These are phyloP conservation scores for Telfairia occidentalis DNA, from an alignment of 331 rosid genomes.

Conservation along the genomic window DNA sequence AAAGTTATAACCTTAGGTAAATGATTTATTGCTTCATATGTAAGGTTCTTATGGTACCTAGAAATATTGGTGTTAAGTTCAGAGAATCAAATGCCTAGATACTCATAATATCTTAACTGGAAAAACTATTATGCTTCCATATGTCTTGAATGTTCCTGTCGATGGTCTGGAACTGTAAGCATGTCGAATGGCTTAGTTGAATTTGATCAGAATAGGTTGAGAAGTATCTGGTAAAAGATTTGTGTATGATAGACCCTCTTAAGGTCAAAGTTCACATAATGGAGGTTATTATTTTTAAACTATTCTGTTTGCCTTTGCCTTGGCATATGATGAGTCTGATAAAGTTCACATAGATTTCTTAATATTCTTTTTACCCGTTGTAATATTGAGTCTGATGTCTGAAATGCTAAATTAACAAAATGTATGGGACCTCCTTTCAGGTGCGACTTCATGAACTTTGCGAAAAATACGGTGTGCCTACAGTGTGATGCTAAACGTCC, in stretches of 20 bases:
- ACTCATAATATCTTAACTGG: background rate
- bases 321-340: background rate
- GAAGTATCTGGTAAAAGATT: background rate
- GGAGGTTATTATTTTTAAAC: background rate
- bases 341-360: background rate
- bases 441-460: slow-evolving; percentile 99
- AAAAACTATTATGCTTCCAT: background rate
- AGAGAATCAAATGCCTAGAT: background rate
- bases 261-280: background rate
- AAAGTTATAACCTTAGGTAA: background rate
- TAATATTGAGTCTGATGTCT: background rate
- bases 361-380: background rate
- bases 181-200: background rate
- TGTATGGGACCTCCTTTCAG: slow-evolving; percentile 30
- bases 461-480: slow-evolving; percentile 72
- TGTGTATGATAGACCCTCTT: background rate
- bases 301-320: background rate
- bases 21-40: background rate
- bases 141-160: too few relatives aligned
- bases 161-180: too few relatives aligned
- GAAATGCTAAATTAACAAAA: background rate
- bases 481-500: slow-evolving; percentile 99
- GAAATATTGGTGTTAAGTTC: background rate
- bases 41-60: background rate
- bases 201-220: background rate